phyloP scores from a whole-genome alignment of 140 eudicot genomes.

The Flaveria floridana region DNA sequence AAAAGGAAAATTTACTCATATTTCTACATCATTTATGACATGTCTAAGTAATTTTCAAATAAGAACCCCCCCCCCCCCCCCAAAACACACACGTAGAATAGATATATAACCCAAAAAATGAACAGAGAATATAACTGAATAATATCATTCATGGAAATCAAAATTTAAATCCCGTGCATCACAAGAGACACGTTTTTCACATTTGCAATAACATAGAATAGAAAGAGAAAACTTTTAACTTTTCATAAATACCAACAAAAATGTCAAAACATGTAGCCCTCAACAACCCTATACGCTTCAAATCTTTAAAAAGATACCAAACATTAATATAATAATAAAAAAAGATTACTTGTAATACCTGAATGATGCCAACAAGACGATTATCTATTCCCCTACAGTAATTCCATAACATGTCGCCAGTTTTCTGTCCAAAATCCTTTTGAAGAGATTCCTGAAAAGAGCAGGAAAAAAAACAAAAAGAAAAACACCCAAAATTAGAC shows the following conservation, averaged over 20 bases:
- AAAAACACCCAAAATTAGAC: neutral
- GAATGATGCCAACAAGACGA: constrained; percentile 74
- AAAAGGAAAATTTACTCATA: neutral
- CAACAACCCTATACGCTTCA: neutral
- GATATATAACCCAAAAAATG: neutral
- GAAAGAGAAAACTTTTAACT: neutral
- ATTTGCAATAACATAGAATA: neutral
- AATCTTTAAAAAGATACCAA: neutral
- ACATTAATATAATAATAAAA: neutral
- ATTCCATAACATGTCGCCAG: constrained; percentile 95
- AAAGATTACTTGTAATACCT: constrained; percentile 44
- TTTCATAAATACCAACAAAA: neutral
- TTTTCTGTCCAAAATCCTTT: constrained; percentile 84
- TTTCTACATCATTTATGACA: neutral
- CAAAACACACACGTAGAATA: neutral
- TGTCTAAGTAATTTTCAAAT: neutral
- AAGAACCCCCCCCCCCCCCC: neutral
- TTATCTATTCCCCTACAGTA: constrained; percentile 71
- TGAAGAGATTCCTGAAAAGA: constrained; percentile 75
- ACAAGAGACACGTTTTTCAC: neutral
- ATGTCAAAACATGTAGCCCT: constrained; percentile 9
- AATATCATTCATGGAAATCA: neutral
- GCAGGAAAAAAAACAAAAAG: constrained; percentile 1
- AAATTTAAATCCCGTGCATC: neutral
- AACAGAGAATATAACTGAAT: neutral